Conservation (phyloP, 495 filamentous ascomycete genomes). For the Penicillium atrosanguineum region DNA sequence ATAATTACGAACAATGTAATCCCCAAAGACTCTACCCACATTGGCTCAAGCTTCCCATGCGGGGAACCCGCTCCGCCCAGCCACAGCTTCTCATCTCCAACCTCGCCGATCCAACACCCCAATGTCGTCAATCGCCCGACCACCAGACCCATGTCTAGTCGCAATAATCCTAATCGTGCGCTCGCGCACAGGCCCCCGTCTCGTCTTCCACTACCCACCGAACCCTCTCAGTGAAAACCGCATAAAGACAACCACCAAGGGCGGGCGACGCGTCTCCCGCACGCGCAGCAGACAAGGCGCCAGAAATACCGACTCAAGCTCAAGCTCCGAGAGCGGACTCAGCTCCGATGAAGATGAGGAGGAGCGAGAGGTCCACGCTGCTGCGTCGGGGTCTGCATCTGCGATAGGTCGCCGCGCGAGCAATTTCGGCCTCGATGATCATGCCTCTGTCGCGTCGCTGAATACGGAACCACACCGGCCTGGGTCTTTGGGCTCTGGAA, state of each 20-base stretch:
- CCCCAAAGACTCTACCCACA: neutral
- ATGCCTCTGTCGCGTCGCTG: slow-evolving; percentile 27
- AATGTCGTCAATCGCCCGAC: slow-evolving; percentile 51
- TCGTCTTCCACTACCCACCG: slow-evolving; percentile 90
- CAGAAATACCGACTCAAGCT: slow-evolving; percentile 43
- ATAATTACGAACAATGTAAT: neutral
- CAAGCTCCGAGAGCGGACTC: slow-evolving; percentile 46
- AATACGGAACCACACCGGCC: slow-evolving; percentile 33
- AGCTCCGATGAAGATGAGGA: slow-evolving; percentile 53
- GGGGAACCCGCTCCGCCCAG: slow-evolving; percentile 25
- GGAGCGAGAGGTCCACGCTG: slow-evolving; percentile 23
- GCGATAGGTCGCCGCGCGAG: slow-evolving; percentile 35
- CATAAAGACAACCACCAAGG: slow-evolving; percentile 32
- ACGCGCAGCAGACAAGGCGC: slow-evolving; percentile 28
- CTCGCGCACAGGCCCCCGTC: slow-evolving; percentile 74
- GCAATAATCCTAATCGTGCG: slow-evolving; percentile 79
- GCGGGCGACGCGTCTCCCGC: slow-evolving; percentile 34
- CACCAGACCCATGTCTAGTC: slow-evolving; percentile 64
- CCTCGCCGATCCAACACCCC: slow-evolving; percentile 9
- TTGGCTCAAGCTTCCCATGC: slow-evolving; percentile 15
- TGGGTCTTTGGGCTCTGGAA: slow-evolving; percentile 42
- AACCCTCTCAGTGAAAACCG: slow-evolving; percentile 50
- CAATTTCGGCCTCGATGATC: slow-evolving; percentile 40
- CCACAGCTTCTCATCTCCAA: slow-evolving; percentile 12
- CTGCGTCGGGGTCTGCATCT: slow-evolving; percentile 17